A percentile compares a stretch with the other conserved stretches of the same genome.
Evolutionary conservation across 1,284 basidiomycete genomes (phyloP).

Genomic region (Apiotrichum veenhuisii): DNA sequence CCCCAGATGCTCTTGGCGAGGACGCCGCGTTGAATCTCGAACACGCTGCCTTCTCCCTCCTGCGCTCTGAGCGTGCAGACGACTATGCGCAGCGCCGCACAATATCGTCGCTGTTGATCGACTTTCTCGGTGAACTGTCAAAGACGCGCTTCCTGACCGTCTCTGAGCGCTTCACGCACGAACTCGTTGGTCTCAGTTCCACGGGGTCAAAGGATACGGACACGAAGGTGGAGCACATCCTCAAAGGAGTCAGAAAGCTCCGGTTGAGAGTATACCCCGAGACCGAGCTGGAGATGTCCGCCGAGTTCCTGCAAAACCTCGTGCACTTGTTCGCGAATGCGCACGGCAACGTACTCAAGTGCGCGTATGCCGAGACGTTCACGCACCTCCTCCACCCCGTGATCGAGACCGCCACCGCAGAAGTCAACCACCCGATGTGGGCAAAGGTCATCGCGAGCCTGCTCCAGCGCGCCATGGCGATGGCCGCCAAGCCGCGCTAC

Average conservation of each 20-base stretch:
- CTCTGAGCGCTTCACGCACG: constrained; percentile 76
- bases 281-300: constrained; percentile 87
- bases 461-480: constrained; percentile 75
- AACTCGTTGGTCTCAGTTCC: constrained; percentile 69
- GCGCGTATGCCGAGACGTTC: constrained; percentile 79
- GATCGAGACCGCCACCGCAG: constrained; percentile 90
- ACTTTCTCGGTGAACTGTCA: constrained; percentile 75
- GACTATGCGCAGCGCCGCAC: constrained; percentile 63
- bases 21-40: constrained; percentile 72
- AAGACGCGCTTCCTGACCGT: constrained; percentile 80
- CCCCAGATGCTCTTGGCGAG: constrained; percentile 72
- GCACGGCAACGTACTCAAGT: constrained; percentile 79
- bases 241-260: constrained; percentile 72
- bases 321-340: constrained; percentile 78
- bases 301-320: constrained; percentile 81
- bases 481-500: constrained; percentile 85
- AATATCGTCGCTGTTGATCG: constrained; percentile 75
- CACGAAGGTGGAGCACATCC: constrained; percentile 72
- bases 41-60: constrained; percentile 80
- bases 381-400: constrained; percentile 79
- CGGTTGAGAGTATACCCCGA: constrained; percentile 88
- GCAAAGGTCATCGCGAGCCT: constrained; percentile 83
- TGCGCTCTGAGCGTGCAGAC: constrained; percentile 65
- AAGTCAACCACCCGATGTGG: constrained; percentile 94
- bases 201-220: constrained; percentile 73